Evolutionary conservation across 176 grass and related monocot genomes (phyloP).

Genomic region (Hordeum marinum): DNA sequence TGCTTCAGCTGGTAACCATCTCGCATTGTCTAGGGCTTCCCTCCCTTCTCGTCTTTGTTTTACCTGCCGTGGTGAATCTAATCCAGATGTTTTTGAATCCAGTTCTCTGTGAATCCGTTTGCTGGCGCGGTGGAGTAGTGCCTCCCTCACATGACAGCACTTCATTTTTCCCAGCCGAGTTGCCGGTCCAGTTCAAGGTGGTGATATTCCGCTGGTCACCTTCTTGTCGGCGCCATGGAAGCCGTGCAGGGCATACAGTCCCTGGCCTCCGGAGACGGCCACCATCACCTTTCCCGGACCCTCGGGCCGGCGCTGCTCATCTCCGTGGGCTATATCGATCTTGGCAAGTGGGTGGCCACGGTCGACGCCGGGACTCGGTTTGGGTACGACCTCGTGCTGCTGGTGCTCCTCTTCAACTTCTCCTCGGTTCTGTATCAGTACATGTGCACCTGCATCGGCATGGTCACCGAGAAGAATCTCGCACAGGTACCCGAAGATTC

Average conservation of each 20-base stretch:
- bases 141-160: too few relatives aligned
- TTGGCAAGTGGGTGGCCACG: conserved; percentile 68
- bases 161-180: not conserved
- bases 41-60: not conserved
- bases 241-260: conserved; percentile 7
- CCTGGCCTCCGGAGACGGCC: conserved; percentile 19
- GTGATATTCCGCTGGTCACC: not conserved
- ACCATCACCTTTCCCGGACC: conserved; percentile 33
- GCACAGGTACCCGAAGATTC: conserved; percentile 46
- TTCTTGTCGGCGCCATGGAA: not conserved
- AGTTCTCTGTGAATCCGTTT: not conserved
- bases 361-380: conserved; percentile 65
- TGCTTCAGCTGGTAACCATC: not conserved
- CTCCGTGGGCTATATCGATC: conserved; percentile 81
- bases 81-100: not conserved
- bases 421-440: conserved; percentile 79
- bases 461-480: conserved; percentile 71
- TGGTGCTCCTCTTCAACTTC: conserved; percentile 79
- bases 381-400: conserved; percentile 71
- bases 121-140: not conserved
- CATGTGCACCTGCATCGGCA: conserved; percentile 57
- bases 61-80: not conserved
- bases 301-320: conserved; percentile 70
- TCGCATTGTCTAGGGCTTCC: not conserved
- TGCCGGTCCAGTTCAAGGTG: not conserved